Base-by-base conservation (phyloP, 2,329 filamentous ascomycete genomes). In the Phialophora expanda region DNA sequence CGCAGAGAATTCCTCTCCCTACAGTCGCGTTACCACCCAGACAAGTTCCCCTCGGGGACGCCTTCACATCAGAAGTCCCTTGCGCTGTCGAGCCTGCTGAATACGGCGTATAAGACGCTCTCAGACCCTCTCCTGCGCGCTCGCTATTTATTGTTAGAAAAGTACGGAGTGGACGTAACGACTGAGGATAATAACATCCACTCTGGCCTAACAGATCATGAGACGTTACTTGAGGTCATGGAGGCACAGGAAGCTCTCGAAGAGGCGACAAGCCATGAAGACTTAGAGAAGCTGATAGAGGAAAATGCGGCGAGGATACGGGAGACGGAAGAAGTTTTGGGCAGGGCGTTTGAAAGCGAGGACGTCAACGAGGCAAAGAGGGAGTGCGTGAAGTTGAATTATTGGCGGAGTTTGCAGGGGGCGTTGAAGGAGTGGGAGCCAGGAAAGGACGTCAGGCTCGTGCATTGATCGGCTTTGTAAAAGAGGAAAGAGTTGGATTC, bases 41-140 rank as follows among this genome's bases (percentile, higher is more conserved):
- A 76, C 74, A 83, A 77, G 83, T 89, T 79, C 72, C 80, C 72
- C 74, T 66, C 75, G 4, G 76, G 76, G 2, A 59, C 70, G 11
- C 70, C 79, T 3, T 75, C 80, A 44, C 87, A 87, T 72, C 79
- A 80, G 48, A 81, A 85, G 56, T 92, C 93, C 22, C 91, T 96
- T 77, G 90, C 88, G 0, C 82, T 89, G n/a, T 95, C 90, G 9
- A 86, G 92, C 7, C 85, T 87, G 28, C 93, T 98, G 77, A 98
- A 98, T 82, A 89, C 93, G 71, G 95, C 95, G 0, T 98, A 96
- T 84, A 89, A 87, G 74, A 97, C 93, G 2, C 85, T 99, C 0
- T 82, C 86, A 57, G 87, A 89, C 72, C 93, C 95, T 17, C 82
- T 99, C 12, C 78, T 86, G 56, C 87, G 95, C 26, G 93, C 94